Evolutionary conservation across 1,284 basidiomycete species (phyloP), one percentile per base, ranked within the genome.

Genomic region (Chondrostereum purpureum): DNA sequence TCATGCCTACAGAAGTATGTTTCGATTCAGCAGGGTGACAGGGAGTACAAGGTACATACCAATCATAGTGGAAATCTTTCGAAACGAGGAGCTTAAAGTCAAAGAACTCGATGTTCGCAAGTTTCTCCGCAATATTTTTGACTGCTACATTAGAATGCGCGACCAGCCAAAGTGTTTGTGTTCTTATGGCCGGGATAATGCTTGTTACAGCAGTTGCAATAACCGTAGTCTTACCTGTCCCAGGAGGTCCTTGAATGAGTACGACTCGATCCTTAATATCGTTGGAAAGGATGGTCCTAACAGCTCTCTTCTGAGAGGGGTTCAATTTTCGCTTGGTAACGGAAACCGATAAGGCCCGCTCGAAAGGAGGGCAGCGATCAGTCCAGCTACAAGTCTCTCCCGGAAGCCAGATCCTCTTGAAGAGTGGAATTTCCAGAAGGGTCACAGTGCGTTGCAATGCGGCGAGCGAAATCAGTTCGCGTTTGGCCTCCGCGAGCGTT

Each of bases 51-150:
- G n/a, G n/a, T n/a, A n/a, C 68, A 20, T 50, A 83, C 82, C 83
- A 84, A 42, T 75, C 79, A 48, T 59, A 56, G 43, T 75, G 67
- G 55, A 82, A 84, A 19, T 77, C 78, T 17, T 64, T 63, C 1
- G 80, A 80, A 10, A 83, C 77, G 1, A 84, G 52, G 1, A 84
- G 59, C 48, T 65, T 73, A 63, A 71, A 84, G 21, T 69, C 52
- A 8, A 53, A n/a, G 53, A 78, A 77, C 0, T 61, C 62, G 42
- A 68, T 59, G 19, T 66, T 58, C 3, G 61, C 56, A 2, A 83
- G 63, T 58, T 79, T 82, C 56, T 80, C 77, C 37, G 79, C 80
- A 59, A 83, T 80, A 53, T 82, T 83, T 61, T 81, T 83, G 19
- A 83, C 77, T n/a, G 78, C 75, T 17, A 75, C 71, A 60, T 73